A percentile compares a stretch with the other conserved stretches of the same genome.
Evolutionary conservation across 306 rosid genomes (phyloP).

Genomic region (Quercus alba): DNA sequence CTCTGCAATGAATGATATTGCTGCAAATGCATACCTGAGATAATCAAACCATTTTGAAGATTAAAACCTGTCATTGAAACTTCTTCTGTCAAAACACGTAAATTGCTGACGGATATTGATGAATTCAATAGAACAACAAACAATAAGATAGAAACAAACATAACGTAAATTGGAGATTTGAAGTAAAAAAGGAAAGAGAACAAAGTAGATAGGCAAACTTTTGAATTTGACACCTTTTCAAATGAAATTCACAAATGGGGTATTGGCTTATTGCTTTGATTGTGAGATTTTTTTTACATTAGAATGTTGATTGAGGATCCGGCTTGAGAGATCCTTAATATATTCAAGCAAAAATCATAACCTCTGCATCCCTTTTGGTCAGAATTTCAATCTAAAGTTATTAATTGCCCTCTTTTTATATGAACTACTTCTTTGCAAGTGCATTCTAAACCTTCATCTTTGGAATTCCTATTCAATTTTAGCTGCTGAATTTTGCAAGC

Average conservation of each 20-base stretch:
- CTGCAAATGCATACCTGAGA: slow-evolving; percentile 81
- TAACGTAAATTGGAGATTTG: no score
- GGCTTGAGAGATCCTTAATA: neutral
- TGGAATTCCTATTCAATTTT: no score
- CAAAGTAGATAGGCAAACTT: no score
- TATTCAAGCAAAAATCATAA: neutral
- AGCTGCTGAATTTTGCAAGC: neutral
- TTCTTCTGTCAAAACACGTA: no score
- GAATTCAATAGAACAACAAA: no score
- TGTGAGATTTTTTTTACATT: no score
- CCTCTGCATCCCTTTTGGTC: neutral
- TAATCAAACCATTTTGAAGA: neutral
- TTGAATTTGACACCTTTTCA: no score
- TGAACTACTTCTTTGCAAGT: neutral
- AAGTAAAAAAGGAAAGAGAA: no score
- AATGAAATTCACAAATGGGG: no score
- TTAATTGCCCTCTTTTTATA: neutral
- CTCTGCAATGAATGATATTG: slow-evolving; percentile 61
- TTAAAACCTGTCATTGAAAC: neutral
- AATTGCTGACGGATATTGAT: no score
- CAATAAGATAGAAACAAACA: no score
- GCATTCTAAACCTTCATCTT: no score
- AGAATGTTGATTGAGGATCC: neutral
- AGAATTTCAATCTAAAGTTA: neutral
- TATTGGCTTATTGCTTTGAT: neutral